Conservation (phyloP, 169 alveolate species). For the Amoebophrya sp. region DNA sequence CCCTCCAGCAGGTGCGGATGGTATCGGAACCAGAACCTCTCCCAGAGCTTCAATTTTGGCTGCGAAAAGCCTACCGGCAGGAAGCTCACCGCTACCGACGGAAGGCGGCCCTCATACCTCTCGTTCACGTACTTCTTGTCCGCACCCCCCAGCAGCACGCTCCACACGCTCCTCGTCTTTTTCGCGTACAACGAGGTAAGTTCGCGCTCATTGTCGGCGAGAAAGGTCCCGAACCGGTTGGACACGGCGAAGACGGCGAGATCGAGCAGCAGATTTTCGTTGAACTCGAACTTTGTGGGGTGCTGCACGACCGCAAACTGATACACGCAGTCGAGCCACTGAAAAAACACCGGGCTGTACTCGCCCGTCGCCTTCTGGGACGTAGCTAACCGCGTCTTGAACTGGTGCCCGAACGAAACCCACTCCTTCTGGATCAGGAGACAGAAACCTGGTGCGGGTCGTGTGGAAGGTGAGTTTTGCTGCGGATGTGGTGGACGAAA, state of each 20-base stretch:
- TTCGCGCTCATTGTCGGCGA: slow-evolving; percentile 42
- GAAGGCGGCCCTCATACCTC: no score
- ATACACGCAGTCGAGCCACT: slow-evolving; percentile 63
- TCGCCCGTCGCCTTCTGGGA: slow-evolving; percentile 38
- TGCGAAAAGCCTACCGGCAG: no score
- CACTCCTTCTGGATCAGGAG: slow-evolving; percentile 61
- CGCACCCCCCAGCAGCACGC: no score
- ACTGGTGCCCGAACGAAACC: slow-evolving; percentile 67
- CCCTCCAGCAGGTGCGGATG: no score
- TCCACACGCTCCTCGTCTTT: not conserved
- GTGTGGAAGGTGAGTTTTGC: no score
- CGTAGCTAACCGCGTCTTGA: slow-evolving; percentile 51
- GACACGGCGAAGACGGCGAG: slow-evolving; percentile 44
- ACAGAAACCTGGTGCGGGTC: slow-evolving; percentile 50
- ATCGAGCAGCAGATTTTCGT: slow-evolving; percentile 25
- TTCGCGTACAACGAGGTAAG: not conserved
- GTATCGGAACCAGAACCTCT: no score
- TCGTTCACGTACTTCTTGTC: no score
- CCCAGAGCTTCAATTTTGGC: no score
- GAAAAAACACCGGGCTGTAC: slow-evolving; percentile 58
- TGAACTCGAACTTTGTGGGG: slow-evolving; percentile 66
- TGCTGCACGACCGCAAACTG: slow-evolving; percentile 44
- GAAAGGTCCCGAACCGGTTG: slow-evolving; percentile 62
- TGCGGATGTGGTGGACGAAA: no score
- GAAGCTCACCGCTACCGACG: no score